phyloP scores from a whole-genome alignment of 352 stramenopile species.

The Globisporangium perplexum region DNA sequence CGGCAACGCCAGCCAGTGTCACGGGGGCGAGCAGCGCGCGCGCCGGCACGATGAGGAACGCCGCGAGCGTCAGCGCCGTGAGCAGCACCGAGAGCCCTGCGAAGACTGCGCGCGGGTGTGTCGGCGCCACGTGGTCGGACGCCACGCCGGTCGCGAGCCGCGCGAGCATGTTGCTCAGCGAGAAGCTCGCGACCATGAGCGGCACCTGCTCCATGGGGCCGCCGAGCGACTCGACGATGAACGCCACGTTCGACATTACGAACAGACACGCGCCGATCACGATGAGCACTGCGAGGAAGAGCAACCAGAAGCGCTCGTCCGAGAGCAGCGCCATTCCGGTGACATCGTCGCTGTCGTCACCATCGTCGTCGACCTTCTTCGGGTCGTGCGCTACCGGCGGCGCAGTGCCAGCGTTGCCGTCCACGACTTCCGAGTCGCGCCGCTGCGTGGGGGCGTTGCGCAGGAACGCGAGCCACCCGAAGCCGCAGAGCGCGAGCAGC shows the following conservation, averaged over 20 bases:
- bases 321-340: conserved; percentile 47
- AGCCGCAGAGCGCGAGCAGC: conserved; percentile 34
- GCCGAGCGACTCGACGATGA: conserved; percentile 74
- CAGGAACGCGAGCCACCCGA: conserved; percentile 46
- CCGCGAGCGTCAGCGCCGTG: conserved; percentile 35
- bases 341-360: conserved; percentile 40
- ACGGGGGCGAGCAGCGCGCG: conserved; percentile 46
- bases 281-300: conserved; percentile 75
- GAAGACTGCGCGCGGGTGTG: conserved; percentile 56
- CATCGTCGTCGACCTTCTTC: conserved; percentile 39
- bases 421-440: conserved; percentile 38
- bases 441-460: conserved; percentile 21
- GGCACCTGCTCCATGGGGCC: conserved; percentile 58
- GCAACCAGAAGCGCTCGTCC: conserved; percentile 66
- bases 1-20: conserved; percentile 51
- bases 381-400: conserved; percentile 16
- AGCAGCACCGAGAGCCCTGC: conserved; percentile 36
- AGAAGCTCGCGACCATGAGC: conserved; percentile 73
- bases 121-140: conserved; percentile 45
- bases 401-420: conserved; percentile 23
- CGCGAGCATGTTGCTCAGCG: conserved; percentile 62
- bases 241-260: conserved; percentile 83
- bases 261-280: conserved; percentile 62
- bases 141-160: conserved; percentile 50
- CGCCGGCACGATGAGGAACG: conserved; percentile 50